A percentile compares a stretch with the other conserved stretches of the same genome.
Evolutionary conservation across 345 rosid species (phyloP).

Genomic region (Salix purpurea): DNA sequence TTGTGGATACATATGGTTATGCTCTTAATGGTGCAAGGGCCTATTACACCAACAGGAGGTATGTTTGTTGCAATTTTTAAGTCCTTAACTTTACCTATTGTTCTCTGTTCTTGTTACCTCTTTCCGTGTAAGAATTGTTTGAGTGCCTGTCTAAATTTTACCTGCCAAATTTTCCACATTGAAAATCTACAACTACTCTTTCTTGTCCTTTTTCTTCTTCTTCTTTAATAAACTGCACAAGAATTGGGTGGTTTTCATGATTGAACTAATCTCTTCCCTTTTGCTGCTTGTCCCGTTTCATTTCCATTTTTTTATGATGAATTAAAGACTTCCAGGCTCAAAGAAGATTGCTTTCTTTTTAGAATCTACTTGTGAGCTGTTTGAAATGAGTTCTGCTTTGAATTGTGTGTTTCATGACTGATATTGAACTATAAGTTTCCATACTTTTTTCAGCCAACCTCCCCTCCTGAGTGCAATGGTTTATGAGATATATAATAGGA

Average conservation of each 20-base stretch:
- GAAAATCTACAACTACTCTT: background rate
- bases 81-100: background rate
- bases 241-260: background rate
- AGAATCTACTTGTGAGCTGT: too few species aligned
- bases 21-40: conserved; percentile 76
- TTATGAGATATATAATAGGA: conserved; percentile 47
- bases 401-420: background rate
- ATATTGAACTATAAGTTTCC: background rate
- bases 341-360: background rate
- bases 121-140: background rate
- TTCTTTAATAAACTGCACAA: background rate
- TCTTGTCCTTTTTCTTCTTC: background rate
- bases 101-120: background rate
- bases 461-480: conserved; percentile 89
- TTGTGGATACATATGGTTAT: conserved; percentile 63
- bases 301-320: background rate
- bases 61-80: background rate
- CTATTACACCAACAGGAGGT: conserved; percentile 89
- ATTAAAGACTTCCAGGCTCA: background rate
- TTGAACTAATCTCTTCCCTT: background rate
- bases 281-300: background rate
- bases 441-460: conserved; percentile 55
- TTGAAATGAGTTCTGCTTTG: background rate
- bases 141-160: background rate
- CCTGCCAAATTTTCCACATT: background rate